Base-by-base conservation (phyloP, 2,329 filamentous ascomycete species). In the Coleophoma eucalyptorum region DNA sequence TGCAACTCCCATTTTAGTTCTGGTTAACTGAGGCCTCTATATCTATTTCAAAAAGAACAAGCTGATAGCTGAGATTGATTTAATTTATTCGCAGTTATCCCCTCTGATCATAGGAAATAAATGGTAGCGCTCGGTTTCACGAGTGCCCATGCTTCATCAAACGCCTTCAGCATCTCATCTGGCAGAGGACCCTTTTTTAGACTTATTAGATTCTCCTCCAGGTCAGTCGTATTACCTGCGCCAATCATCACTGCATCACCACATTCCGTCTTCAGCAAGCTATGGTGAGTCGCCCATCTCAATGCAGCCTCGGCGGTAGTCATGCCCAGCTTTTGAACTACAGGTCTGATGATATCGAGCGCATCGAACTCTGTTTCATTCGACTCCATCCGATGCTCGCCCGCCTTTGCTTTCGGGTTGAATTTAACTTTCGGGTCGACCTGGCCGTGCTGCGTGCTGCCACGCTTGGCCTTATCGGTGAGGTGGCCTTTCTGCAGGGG, bases 201-300 rank as follows among this genome's bases (percentile, higher is more conserved):
- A 54, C 76, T 70, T 50, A 76, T 69, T 48, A 86, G 69, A 65
- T 85, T 85, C 56, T 74, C 69, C 59, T 77, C 73, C 34, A 86
- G 70, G 67, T 86, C 81, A 46, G 72, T 71, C 46, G 77, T 67
- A 58, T 73, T 81, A 50, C 79, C 82, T 46, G 81, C 74, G 34
- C 82, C 83, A 46, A 85, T 75, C 47, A 85, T 71, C 57, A 86
- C 72, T 33, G 78, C 80, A 65, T 85, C 83, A 58, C 77, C 77
- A 40, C 72, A 66, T 57, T 71, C 75, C 56, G 78, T 66, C 55
- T 72, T 75, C 42, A 86, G 70, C 51, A 72, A 69, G 6, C 84
- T 88, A 69, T 93, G 89, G 65, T 92, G 86, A 44, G 81, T 78
- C 48, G 78, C 67, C 88, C 89, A 93, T 47, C 89, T 77, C 64